These are phyloP conservation scores for Amanita brunnescens DNA, from an alignment of 768 basidiomycete genomes.

Conservation along the genomic window DNA sequence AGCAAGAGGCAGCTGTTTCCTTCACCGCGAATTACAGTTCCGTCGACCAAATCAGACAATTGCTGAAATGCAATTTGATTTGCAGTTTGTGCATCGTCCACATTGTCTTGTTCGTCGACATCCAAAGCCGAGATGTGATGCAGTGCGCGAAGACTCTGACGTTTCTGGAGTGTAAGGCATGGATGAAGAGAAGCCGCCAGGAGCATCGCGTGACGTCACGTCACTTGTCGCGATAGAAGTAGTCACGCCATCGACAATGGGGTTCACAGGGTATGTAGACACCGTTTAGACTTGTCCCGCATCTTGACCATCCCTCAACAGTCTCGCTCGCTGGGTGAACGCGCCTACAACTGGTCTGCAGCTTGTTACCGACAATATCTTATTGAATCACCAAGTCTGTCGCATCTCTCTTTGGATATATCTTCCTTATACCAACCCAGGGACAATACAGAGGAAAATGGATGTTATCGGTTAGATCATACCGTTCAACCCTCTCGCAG, in stretches of 20 bases:
- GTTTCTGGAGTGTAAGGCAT: slow-evolving; percentile 2
- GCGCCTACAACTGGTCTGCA: slow-evolving; percentile 67
- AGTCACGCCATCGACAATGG: slow-evolving; percentile 32
- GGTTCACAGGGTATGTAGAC: slow-evolving; percentile 47
- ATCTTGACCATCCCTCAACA: slow-evolving; percentile 18
- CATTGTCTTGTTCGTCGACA: slow-evolving; percentile 20
- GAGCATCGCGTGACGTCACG: slow-evolving; percentile 19
- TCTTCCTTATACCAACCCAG: slow-evolving; percentile 25
- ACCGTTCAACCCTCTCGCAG: slow-evolving; percentile 62
- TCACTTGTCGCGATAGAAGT: slow-evolving; percentile 10
- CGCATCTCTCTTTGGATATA: slow-evolving; percentile 12
- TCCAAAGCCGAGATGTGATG: slow-evolving; percentile 6
- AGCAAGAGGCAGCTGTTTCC: slow-evolving; percentile 89
- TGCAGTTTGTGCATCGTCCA: slow-evolving; percentile 23
- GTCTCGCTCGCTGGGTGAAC: slow-evolving; percentile 76
- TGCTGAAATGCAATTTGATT: slow-evolving; percentile 49
- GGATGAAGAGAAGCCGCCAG: not conserved
- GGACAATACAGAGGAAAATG: slow-evolving; percentile 56
- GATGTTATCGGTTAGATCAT: slow-evolving; percentile 64
- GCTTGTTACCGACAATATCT: slow-evolving; percentile 60
- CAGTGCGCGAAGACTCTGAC: slow-evolving; percentile 11
- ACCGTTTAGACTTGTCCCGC: not conserved
- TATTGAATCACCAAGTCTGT: slow-evolving; percentile 54
- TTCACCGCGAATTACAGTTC: slow-evolving; percentile 74
- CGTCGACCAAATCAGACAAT: slow-evolving; percentile 54